Evolutionary conservation across 164 flowering plant species (phyloP), one percentile per base, ranked within the genome.

Genomic region (Annona cherimola): DNA sequence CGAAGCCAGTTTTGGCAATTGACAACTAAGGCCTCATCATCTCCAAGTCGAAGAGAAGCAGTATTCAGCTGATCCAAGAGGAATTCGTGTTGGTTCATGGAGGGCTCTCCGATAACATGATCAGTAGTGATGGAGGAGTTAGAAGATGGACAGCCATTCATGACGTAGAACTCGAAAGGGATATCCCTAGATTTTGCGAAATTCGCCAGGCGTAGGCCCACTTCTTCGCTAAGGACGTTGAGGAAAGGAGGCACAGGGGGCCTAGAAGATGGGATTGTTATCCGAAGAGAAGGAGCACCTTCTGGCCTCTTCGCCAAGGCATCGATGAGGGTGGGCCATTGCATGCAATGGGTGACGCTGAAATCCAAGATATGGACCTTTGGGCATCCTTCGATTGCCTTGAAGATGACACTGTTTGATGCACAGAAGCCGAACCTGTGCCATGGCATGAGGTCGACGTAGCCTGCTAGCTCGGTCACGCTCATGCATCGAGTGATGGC

Each of bases 301-400:
- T 88, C 85, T 1, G 86, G 83, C 68, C 86, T 76, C 77, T 87
- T 89, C 0, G 92, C 88, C 44, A 91, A 71, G 39, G 86, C 85
- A 45, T 91, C 94, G 11, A 91, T 88, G n/a, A 91, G 89, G 16
- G 97, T 91, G 41, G 97, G 97, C 97, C 94, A 91, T 60, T 91
- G 97, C 97, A 91, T 89, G 76, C 94, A 86, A 68, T 91, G 87
- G 42, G 90, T 88, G 76, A 85, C 86, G 76, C 97, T 91, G 68
- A 91, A 83, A 71, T 91, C 97, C 70, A 89, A 70, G 50, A 91
- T 83, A 63, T 91, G 97, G 74, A 88, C 88, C 70, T 42, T 87
- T 4, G 82, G 59, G 75, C 46, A 75, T 20, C 88, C 89, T 80
- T 82, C 77, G 75, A 83, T 71, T 20, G 92, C 94, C 68, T 75